Percentiles rank a stretch among this genome's conserved stretches.
phyloP scores from a whole-genome alignment of 345 rosid genomes.

The Sapria himalayana region DNA sequence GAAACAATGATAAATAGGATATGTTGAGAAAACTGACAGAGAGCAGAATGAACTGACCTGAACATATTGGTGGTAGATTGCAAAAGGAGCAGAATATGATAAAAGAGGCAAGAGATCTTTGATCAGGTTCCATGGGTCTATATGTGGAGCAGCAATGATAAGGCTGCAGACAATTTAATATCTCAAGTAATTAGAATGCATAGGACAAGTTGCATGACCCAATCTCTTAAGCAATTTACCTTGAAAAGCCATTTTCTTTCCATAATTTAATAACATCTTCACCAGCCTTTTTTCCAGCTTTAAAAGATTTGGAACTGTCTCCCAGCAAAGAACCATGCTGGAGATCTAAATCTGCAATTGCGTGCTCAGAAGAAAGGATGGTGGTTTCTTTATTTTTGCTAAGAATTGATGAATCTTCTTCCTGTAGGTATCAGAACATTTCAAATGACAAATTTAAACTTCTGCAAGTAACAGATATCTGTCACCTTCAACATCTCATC shows the following conservation, averaged over 20 bases:
- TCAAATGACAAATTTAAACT: background rate
- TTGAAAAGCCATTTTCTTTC: constrained; percentile 74
- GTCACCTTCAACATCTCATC: constrained; percentile 21
- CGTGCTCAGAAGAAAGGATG: constrained; percentile 21
- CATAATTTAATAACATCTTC: constrained; percentile 35
- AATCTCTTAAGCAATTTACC: constrained; percentile 20
- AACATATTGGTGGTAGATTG: constrained; percentile 77
- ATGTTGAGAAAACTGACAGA: too few species aligned
- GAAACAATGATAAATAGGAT: too few species aligned
- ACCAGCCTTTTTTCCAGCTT: constrained; percentile 60
- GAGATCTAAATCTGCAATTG: constrained; percentile 10
- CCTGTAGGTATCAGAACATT: constrained; percentile 14
- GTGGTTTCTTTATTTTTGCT: constrained; percentile 19
- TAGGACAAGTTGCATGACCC: background rate
- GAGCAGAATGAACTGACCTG: constrained; percentile 32
- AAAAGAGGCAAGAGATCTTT: constrained; percentile 60
- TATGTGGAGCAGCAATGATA: constrained; percentile 68
- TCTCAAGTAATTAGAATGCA: background rate
- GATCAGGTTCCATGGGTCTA: constrained; percentile 46
- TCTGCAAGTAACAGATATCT: background rate
- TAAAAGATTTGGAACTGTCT: constrained; percentile 27
- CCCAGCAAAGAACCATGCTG: constrained; percentile 11
- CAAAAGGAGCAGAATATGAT: constrained; percentile 74
- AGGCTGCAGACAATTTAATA: constrained; percentile 26
- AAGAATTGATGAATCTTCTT: constrained; percentile 18